Base-by-base conservation (phyloP, 1,139 yeast genomes). In the Pichia sp. region DNA sequence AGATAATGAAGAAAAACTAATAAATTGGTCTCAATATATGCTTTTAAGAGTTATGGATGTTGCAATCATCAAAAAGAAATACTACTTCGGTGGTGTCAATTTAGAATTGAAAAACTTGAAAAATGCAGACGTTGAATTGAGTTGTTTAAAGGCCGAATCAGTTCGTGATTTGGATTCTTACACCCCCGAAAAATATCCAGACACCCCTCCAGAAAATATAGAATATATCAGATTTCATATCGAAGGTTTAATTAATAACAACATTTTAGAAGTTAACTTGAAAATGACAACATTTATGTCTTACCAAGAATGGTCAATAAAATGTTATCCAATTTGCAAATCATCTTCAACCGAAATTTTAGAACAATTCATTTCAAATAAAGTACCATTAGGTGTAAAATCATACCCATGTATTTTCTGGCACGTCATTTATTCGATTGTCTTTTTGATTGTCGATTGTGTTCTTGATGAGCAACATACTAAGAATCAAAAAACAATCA, bases 391-490 rank as follows among this genome's bases (percentile, higher is more conserved):
- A 1, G 32, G 48, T 15, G 55, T 41, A 37, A 61, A 59, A 39
- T 55, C 54, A 28, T 57, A 53, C 17, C 52, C 59, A 51, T 45
- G 46, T 30, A 53, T 60, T 4, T 53, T 58, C 5, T 56, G 59
- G 28, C 40, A 53, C 32, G 57, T 59, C 1, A 48, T 58, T 11
- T 53, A 58, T 12, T 62, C 64, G 3, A 55, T 57, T 2, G 58
- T 59, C 1, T 62, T 61, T 44, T 36, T 62, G 8, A 43, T 62
- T 1, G 62, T 62, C n/a, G 65, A 62, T 44, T 52, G 56, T 27
- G 48, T 60, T 52, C 42, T 60, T 11, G 52, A 60, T 38, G 51
- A 49, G n/a, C 53, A 47, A 28, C 45, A 46, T 15, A 35, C 43
- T 4, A 51, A 51, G 20, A 43, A 52, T 30, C 54, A 52, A 24